phyloP scores from a whole-genome alignment of 805 yeast species.

The Cyberlindnera petersonii region DNA sequence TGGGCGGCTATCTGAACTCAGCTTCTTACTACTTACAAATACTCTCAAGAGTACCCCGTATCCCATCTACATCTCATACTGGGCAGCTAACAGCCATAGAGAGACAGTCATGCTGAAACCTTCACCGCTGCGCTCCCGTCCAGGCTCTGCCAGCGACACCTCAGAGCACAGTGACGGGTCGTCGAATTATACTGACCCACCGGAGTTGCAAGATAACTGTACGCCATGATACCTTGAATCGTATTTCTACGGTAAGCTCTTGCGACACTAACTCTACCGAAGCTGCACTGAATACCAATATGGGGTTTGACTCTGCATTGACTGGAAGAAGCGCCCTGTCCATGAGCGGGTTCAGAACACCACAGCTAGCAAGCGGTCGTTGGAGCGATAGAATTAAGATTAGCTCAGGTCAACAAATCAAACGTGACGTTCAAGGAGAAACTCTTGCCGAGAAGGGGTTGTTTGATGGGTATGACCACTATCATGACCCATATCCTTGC shows the following conservation, averaged over 20 bases:
- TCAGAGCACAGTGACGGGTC: slow-evolving; percentile 16
- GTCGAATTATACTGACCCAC: slow-evolving; percentile 29
- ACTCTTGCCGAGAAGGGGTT: slow-evolving; percentile 38
- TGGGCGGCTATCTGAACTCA: no score
- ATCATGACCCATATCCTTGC: slow-evolving; percentile 48
- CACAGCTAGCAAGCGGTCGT: slow-evolving; percentile 79
- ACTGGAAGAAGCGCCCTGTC: slow-evolving; percentile 47
- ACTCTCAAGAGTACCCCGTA: no score
- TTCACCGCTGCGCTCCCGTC: slow-evolving; percentile 6
- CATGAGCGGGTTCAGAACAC: slow-evolving; percentile 93
- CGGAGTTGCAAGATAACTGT: slow-evolving; percentile 26
- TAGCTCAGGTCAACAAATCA: slow-evolving; percentile 27
- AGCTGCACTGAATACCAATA: slow-evolving; percentile 14
- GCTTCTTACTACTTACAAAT: no score
- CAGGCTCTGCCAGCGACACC: background rate
- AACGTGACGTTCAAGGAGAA: slow-evolving; percentile 30
- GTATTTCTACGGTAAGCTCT: background rate
- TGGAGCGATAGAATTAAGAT: slow-evolving; percentile 39
- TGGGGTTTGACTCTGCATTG: slow-evolving; percentile 28
- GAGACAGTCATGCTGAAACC: slow-evolving; percentile 10
- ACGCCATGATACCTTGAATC: slow-evolving; percentile 6
- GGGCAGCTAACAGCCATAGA: no score
- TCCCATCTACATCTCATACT: no score
- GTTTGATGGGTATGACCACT: slow-evolving; percentile 39
- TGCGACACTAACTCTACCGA: background rate